Base-by-base conservation (phyloP, 768 basidiomycete species). In the Russula compacta region DNA sequence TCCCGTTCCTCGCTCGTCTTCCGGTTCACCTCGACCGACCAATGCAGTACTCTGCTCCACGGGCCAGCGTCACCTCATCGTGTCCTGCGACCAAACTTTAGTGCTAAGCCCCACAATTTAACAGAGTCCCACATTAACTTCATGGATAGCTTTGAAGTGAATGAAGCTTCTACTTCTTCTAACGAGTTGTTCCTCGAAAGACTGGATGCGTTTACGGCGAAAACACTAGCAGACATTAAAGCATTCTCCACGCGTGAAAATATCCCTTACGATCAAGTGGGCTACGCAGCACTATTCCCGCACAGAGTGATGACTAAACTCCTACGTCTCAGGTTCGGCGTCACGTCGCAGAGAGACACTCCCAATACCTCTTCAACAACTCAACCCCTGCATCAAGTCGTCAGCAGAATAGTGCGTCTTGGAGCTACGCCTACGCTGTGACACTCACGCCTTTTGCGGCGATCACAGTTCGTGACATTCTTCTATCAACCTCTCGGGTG, bases 111-210 rank as follows among this genome's bases (percentile, higher is more conserved):
- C 7, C 12, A n/a, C 10, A 40, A 24, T 39, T 21, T 12, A 19
- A 52, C 35, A 10, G 24, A 14, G 11, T 4, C 11, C 14, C 17
- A 7, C n/a, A 14, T 36, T 19, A 4, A 24, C 42, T 36, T 52
- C 11, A 59, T 68, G 66, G 21, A 57, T 47, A 21, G 56, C 17
- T 40, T 53, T 21, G 53, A 47, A 44, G 40, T 61, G 40, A 69
- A 71, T 58, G 67, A 70, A 39, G 63, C 64, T 48, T 71, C 66
- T 50, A 65, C 73, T 38, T 73, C 73, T 38, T 73, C 73, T 47
- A 80, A 85, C 66, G 79, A 66, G 6, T 73, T 87, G n/a, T 87
- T 82, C 67, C 71, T 81, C 57, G 85, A 87, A 69, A 76, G 86
- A 40, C 73, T 87, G 48, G 82, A 86, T 58, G 75, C 81, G 0